Conservation (phyloP, 805 yeast genomes). For the Saccharomyces jurei region DNA sequence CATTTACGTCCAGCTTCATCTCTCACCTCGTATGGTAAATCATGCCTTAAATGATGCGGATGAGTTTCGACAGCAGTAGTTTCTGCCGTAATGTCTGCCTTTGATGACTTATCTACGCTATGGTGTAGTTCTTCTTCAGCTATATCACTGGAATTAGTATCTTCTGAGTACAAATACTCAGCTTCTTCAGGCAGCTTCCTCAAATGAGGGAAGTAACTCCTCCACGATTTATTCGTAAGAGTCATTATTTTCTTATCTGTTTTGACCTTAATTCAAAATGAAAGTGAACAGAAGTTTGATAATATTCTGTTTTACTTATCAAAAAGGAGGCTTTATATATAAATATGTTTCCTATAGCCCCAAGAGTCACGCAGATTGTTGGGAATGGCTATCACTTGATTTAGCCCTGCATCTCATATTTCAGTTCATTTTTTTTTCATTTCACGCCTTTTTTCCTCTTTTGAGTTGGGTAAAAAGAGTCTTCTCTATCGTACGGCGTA, state of each 20-base stretch:
- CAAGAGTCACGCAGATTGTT: background rate
- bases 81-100: background rate
- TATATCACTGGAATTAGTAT: background rate
- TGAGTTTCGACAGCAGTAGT: conserved; percentile 1
- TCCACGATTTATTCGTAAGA: conserved; percentile 7
- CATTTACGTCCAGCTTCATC: conserved; percentile 35
- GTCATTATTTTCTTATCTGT: background rate
- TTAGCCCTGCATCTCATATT: background rate
- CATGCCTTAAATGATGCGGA: conserved; percentile 16
- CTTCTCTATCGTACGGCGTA: background rate
- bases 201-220: conserved; percentile 20
- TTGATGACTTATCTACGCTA: background rate
- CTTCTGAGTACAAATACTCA: background rate
- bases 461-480: background rate
- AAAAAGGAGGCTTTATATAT: background rate
- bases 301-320: background rate
- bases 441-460: background rate
- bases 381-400: background rate
- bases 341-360: background rate
- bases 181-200: conserved; percentile 18
- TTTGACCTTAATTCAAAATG: background rate
- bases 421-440: background rate
- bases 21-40: conserved; percentile 33
- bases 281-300: background rate
- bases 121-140: background rate